Evolutionary conservation across 768 basidiomycete species (phyloP).

Genomic region (Dioszegia crocea): DNA sequence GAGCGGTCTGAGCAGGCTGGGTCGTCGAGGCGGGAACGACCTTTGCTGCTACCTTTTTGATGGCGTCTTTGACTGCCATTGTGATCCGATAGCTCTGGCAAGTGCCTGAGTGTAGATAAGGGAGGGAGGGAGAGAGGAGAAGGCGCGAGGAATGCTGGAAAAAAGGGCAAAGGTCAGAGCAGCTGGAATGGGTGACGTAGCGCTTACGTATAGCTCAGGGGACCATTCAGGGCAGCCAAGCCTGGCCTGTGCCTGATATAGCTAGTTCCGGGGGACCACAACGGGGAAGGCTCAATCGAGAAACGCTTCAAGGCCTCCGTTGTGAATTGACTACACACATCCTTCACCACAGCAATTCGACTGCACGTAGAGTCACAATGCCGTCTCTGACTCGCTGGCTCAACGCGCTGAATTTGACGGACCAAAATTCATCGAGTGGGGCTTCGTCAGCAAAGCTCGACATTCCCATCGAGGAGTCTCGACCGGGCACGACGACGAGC

Average conservation of each 20-base stretch:
- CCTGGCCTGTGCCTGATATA: too few species aligned
- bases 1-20: too few species aligned
- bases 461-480: neutral
- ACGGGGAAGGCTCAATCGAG: too few species aligned
- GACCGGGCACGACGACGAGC: neutral
- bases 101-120: too few species aligned
- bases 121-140: too few species aligned
- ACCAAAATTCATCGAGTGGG: neutral
- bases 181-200: too few species aligned
- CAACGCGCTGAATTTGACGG: neutral
- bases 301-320: too few species aligned
- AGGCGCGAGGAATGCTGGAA: too few species aligned
- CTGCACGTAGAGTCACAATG: neutral
- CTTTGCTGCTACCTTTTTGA: constrained; percentile 4
- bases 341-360: neutral
- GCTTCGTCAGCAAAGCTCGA: neutral
- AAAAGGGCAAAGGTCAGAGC: too few species aligned
- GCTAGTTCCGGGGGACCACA: neutral
- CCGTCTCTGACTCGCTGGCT: constrained; percentile 1
- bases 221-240: too few species aligned
- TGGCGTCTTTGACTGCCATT: constrained; percentile 1
- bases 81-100: neutral
- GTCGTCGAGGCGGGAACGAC: neutral
- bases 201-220: too few species aligned
- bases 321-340: too few species aligned